These are phyloP conservation scores for Vigna nakashimae DNA, from an alignment of 306 rosid genomes.

Conservation along the genomic window DNA sequence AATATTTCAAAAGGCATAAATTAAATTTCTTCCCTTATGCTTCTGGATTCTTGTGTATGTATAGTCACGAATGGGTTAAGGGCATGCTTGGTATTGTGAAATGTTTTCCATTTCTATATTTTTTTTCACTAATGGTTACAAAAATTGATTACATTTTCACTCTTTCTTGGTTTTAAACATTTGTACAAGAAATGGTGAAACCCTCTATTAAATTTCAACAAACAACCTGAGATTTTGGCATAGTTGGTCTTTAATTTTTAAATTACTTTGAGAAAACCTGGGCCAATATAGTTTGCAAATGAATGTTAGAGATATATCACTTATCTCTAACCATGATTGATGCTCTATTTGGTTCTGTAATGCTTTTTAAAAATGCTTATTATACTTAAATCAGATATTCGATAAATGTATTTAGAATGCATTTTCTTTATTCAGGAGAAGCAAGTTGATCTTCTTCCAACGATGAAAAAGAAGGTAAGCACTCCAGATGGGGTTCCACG, in stretches of 20 bases:
- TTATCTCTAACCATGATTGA: not conserved
- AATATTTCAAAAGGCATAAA: conserved; percentile 29
- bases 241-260: conserved; percentile 29
- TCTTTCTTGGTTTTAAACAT: not conserved
- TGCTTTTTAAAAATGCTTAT: not conserved
- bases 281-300: not conserved
- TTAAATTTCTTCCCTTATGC: conserved; percentile 7
- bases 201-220: not conserved
- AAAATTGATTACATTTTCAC: not conserved
- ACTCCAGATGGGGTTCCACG: conserved; percentile 95
- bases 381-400: conserved; percentile 5
- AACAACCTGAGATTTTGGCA: not conserved
- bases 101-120: not conserved
- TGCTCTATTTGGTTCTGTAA: conserved; percentile 24
- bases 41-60: conserved; percentile 29
- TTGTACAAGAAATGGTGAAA: not conserved
- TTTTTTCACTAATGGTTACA: not conserved
- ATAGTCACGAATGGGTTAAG: conserved; percentile 6
- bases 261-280: not conserved
- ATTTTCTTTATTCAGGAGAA: conserved; percentile 72
- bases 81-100: not conserved
- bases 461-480: conserved; percentile 62
- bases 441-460: conserved; percentile 74
- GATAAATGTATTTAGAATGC: not conserved
- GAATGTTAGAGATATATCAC: not conserved